phyloP scores from a whole-genome alignment of 2,329 filamentous ascomycete species.

The Fusarium transvaalense region DNA sequence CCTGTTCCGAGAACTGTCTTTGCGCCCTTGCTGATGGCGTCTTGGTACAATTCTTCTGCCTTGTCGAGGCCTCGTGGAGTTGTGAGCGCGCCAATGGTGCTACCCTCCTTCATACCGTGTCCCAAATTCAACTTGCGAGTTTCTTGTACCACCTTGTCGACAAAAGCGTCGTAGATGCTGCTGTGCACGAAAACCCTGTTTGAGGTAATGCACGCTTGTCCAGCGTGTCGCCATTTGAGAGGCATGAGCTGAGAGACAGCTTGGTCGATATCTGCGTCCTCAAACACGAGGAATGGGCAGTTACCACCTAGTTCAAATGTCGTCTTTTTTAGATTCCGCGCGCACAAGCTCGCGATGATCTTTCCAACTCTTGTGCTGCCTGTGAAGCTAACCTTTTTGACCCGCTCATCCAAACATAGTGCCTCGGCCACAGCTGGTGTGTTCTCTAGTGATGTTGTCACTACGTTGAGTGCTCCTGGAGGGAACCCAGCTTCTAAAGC shows the following conservation, averaged over 20 bases:
- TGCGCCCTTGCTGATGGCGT: slow-evolving; percentile 25
- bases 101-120: slow-evolving; percentile 5
- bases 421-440: slow-evolving; percentile 60
- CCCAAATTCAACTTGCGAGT: background rate
- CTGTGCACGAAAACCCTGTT: slow-evolving; percentile 70
- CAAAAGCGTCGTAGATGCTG: slow-evolving; percentile 65
- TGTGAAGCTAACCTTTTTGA: slow-evolving; percentile 80
- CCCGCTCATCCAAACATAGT: slow-evolving; percentile 59
- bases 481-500: slow-evolving; percentile 80
- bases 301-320: slow-evolving; percentile 80
- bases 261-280: slow-evolving; percentile 67
- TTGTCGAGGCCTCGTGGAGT: slow-evolving; percentile 15
- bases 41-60: slow-evolving; percentile 13
- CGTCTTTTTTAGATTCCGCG: slow-evolving; percentile 73
- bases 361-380: slow-evolving; percentile 79
- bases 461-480: slow-evolving; percentile 72
- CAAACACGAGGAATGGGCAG: slow-evolving; percentile 73
- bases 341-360: slow-evolving; percentile 70
- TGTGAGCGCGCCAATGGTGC: slow-evolving; percentile 29
- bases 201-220: slow-evolving; percentile 76
- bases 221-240: slow-evolving; percentile 74
- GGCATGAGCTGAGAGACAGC: slow-evolving; percentile 5
- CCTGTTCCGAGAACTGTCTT: slow-evolving; percentile 7
- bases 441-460: slow-evolving; percentile 59
- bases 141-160: background rate